A percentile compares a stretch with the other conserved stretches of the same genome.
These are phyloP conservation scores for Scenedesmus sp. DNA, from an alignment of 163 green algal species.

Conservation along the genomic window DNA sequence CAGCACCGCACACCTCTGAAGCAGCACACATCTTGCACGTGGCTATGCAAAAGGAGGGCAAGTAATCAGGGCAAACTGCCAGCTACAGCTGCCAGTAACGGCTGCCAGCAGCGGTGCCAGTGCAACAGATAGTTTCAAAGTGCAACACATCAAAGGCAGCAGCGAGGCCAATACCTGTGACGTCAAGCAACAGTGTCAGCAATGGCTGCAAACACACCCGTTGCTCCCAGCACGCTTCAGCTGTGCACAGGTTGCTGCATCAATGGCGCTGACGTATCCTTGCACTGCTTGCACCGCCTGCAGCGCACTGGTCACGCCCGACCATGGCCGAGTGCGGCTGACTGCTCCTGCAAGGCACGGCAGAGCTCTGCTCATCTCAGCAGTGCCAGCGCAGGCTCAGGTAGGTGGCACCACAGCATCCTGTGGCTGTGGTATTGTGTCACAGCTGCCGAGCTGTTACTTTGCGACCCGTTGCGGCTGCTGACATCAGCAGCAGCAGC, in stretches of 20 bases:
- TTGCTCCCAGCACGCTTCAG: too few species aligned
- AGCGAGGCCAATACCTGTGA: too few species aligned
- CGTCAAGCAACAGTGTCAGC: too few species aligned
- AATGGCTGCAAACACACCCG: too few species aligned
- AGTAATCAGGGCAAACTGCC: not conserved
- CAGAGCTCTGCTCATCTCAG: not conserved
- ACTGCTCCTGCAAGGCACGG: not conserved
- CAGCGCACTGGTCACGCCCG: slow-evolving; percentile 28
- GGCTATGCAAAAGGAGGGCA: not conserved
- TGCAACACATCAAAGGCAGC: too few species aligned
- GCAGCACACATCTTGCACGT: not conserved
- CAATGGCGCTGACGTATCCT: not conserved
- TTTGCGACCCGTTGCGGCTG: not conserved
- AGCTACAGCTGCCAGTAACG: not conserved
- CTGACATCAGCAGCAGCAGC: not conserved
- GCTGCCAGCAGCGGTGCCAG: too few species aligned
- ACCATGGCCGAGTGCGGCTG: not conserved
- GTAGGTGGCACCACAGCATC: not conserved
- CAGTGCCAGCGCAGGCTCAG: slow-evolving; percentile 10
- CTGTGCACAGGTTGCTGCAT: not conserved
- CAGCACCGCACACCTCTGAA: not conserved
- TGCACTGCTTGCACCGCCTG: not conserved
- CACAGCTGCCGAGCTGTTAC: not conserved
- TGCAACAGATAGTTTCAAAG: too few species aligned
- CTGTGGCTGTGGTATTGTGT: not conserved